Evolutionary conservation across 257 asterid species (phyloP), one percentile per base, ranked within the genome.

Genomic region (Marsdenia floribunda): DNA sequence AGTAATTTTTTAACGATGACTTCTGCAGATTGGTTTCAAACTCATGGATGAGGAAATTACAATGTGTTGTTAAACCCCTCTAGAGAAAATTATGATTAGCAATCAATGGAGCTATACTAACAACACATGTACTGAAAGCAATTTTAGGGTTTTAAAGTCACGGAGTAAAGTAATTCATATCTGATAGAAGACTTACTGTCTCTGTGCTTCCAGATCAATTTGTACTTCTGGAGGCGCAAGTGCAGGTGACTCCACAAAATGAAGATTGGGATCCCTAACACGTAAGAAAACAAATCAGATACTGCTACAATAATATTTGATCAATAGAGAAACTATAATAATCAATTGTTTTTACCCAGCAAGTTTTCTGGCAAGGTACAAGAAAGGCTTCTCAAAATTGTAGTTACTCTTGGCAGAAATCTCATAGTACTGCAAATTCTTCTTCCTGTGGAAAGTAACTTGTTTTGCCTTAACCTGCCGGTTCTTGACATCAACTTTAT

Each of bases 341-440:
- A 44, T 22, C 21, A 24, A 24, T 22, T 0, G 2, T n/a, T 22
- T 18, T 22, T 46, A 69, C 73, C 73, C 73, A 47, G 73, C 55
- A 22, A 69, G 73, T 40, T 69, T 69, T 69, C 73, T 69, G 38
- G 73, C 73, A 44, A 69, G 73, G 59, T 69, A 69, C 16, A 69
- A 29, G 59, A 69, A 69, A 52, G 96, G 96, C 86, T 90, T 90
- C 90, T 90, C 96, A 21, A 90, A 90, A 80, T 90, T 90, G 86
- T 90, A 90, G 77, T 90, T 90, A 40, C 96, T 90, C 91, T 90
- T 90, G 12, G 96, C 96, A 0, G 92, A 69, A 69, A 69, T 69
- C 42, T 69, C 73, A 47, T 69, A 69, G 35, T 69, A 69, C 29
- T 69, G 73, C 42, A 69, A 26, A 42, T 69, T 69, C 21, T 69